Base-by-base conservation (phyloP, 768 basidiomycete species). In the Termitomyces sp. region DNA sequence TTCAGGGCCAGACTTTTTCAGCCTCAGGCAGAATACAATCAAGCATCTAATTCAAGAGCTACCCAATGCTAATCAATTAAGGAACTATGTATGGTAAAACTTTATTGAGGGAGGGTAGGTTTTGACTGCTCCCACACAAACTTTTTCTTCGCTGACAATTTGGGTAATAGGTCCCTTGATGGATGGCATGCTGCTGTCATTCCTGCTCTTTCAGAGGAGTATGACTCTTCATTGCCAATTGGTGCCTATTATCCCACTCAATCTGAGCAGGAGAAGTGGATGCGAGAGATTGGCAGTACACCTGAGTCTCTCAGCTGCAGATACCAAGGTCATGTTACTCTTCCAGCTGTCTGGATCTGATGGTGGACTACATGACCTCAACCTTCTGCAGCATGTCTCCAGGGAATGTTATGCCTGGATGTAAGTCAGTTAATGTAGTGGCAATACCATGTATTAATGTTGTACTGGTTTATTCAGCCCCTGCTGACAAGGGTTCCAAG, bases 1-100 rank as follows among this genome's bases (percentile, higher is more conserved):
- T 14, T 93, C 91, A 2, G 91, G 91, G 0, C 91, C 91, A 14
- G 91, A 93, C 72, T 93, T 93, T 70, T 93, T 91, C 67, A 91
- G 92, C 9, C 76, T 94, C 16, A 88, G 88, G 3, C 89, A 93
- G 70, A 93, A 93, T 67, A 88, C 89, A 5, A 92, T 94, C 76
- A 93, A 93, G 74, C 89, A 91, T 66, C 80, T 93, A 37, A 91
- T 94, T n/a, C 91, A 94, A 70, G 88, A 91, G 71, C 77, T 94
- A 16, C 84, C 87, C 6, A 82, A 83, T 57, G 87, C 92, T 14
- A 82, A 87, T 69, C 75, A 82, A 45, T 69, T 93, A 56, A 79
- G 83, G 63, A 87, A 91, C 73, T 94, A 94, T 68, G 89, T 92
- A 30, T 91, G 90, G 90, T 90, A 93, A 68, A 82, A 85, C 59